These are phyloP conservation scores for Colletotrichum incanum DNA, from an alignment of 2,329 filamentous ascomycete genomes.

Conservation along the genomic window DNA sequence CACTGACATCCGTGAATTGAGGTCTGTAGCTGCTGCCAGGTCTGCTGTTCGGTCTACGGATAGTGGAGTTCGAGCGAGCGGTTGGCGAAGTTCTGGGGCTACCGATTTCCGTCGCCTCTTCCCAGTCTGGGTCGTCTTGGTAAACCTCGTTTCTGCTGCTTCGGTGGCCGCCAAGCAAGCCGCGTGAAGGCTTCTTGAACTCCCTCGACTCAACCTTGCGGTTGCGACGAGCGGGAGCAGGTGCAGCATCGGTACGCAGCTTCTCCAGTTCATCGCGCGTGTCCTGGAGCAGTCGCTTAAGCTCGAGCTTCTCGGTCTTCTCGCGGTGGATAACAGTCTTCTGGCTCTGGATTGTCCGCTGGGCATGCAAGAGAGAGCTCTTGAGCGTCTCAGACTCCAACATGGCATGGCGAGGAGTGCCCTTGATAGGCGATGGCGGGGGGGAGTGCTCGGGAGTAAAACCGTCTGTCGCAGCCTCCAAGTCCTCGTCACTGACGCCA, in stretches of 20 bases:
- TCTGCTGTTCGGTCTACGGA: slow-evolving; percentile 47
- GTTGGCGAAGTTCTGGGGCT: slow-evolving; percentile 67
- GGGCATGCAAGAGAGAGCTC: slow-evolving; percentile 93
- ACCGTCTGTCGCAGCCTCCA: slow-evolving; percentile 77
- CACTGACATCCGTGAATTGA: slow-evolving; percentile 67
- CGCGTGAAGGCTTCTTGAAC: slow-evolving; percentile 80
- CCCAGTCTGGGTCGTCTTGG: slow-evolving; percentile 88
- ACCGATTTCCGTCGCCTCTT: slow-evolving; percentile 76
- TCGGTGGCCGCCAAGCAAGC: slow-evolving; percentile 83
- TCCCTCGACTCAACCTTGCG: slow-evolving; percentile 76
- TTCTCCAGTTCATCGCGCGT: slow-evolving; percentile 92
- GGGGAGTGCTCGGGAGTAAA: slow-evolving; percentile 91
- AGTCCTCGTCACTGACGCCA: slow-evolving; percentile 73
- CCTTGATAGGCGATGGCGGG: slow-evolving; percentile 90
- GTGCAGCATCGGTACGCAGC: slow-evolving; percentile 68
- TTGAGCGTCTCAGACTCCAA: slow-evolving; percentile 97
- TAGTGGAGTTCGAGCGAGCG: slow-evolving; percentile 50
- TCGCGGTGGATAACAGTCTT: slow-evolving; percentile 96
- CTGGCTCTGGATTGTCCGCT: slow-evolving; percentile 95
- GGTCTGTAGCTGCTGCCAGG: slow-evolving; percentile 38
- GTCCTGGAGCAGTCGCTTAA: slow-evolving; percentile 95
- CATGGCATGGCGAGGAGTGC: slow-evolving; percentile 89
- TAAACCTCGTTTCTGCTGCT: slow-evolving; percentile 84
- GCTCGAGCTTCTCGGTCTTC: slow-evolving; percentile 98
- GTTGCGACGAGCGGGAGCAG: slow-evolving; percentile 70